These are phyloP conservation scores for Backusella westeae DNA, from an alignment of 192 early-diverging fungal genomes.

Conservation along the genomic window DNA sequence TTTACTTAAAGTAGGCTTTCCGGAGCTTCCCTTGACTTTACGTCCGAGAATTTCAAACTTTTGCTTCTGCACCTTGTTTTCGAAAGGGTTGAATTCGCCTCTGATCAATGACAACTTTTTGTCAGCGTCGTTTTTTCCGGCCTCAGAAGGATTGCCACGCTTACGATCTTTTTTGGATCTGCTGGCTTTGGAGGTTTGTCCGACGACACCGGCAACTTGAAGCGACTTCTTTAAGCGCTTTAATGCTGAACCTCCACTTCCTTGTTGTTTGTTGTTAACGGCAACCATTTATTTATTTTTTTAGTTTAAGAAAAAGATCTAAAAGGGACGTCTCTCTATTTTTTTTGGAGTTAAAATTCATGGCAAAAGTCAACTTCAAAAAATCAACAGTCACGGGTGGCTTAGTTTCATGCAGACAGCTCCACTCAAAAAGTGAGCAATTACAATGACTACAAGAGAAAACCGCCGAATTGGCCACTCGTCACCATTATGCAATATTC, in stretches of 20 bases:
- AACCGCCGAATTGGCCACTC: no score
- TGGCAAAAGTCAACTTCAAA: not conserved
- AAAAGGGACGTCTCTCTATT: not conserved
- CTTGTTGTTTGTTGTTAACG: conserved; percentile 12
- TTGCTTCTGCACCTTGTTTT: conserved; percentile 72
- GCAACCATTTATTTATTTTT: conserved; percentile 2
- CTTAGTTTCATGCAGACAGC: not conserved
- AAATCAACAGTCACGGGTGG: not conserved
- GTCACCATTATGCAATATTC: no score
- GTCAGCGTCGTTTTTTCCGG: conserved; percentile 53
- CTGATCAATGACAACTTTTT: conserved; percentile 44
- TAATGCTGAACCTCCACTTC: conserved; percentile 63
- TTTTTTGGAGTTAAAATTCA: not conserved
- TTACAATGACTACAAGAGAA: no score
- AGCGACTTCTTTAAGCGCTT: conserved; percentile 80
- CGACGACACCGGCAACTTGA: conserved; percentile 77
- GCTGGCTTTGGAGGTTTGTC: conserved; percentile 57
- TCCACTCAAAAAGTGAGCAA: no score
- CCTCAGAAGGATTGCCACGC: conserved; percentile 48
- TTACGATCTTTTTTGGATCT: conserved; percentile 64
- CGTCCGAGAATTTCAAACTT: conserved; percentile 86
- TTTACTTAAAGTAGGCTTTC: conserved; percentile 76
- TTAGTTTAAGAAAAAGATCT: not conserved
- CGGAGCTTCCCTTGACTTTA: conserved; percentile 78
- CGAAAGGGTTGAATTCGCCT: conserved; percentile 84